Base-by-base conservation (phyloP, 805 yeast genomes). In the Cyberlindnera bimundalis region DNA sequence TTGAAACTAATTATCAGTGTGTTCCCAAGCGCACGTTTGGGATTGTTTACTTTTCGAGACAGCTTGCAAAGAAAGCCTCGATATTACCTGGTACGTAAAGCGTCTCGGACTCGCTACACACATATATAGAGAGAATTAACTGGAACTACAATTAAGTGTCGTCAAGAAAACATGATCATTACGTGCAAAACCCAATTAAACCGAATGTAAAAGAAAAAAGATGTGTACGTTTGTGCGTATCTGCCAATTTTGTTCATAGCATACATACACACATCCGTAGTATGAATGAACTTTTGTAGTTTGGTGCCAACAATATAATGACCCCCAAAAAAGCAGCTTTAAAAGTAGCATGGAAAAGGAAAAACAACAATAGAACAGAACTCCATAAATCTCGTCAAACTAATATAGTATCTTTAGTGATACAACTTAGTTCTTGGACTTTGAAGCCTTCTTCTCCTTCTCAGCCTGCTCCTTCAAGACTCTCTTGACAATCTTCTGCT, bases 401-500 rank as follows among this genome's bases (percentile, higher is more conserved):
- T 21, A 29, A 28, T 25, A 14, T 19, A 12, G 19, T 21, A 27
- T 32, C 18, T 21, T 21, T 20, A 31, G 15, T 26, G 13, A 20
- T n/a, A 31, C 14, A 14, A 14, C 43, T 53, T 56, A 54, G 48
- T 55, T 53, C 43, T 51, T 48, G 35, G 35, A 32, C 48, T 53
- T 54, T 52, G 64, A 32, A 15, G 35, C 35, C 35, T 32, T 32
- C 35, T 32, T 32, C 27, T 32, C 75, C 77, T 87, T 84, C 63
- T 81, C 89, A 67, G 89, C 84, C 74, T 86, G 87, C 71, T 89
- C 96, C 85, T 91, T 91, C 68, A 93, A 84, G 65, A 93, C 96
- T 78, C 95, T 89, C 90, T 93, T 95, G 70, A 93, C 99, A 60
- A 93, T 90, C 88, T 93, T 95, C 80, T 93, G 98, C 80, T 93